Evolutionary conservation across 1,284 basidiomycete species (phyloP), one percentile per base, ranked within the genome.

Genomic region (Thelephora terrestris): DNA sequence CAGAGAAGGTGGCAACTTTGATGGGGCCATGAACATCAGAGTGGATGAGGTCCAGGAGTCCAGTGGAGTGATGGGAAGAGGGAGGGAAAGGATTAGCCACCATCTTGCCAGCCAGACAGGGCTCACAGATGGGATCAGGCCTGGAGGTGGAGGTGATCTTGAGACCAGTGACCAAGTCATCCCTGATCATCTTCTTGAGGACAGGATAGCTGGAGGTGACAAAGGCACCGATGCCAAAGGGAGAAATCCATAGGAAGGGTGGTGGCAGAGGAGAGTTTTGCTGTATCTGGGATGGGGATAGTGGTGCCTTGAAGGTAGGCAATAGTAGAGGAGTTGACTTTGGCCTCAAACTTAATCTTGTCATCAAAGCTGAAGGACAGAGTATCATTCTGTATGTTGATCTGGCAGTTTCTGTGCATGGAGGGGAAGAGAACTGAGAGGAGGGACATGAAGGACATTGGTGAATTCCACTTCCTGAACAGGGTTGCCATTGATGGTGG

Each of bases 371-470:
- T 45, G 48, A 55, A 58, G 43, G 43, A 35, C 40, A 54, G 48
- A 42, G 7, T n/a, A n/a, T 39, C 7, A 20, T 17, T 34, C n/a
- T 44, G 12, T 37, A 60, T 58, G 37, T 42, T 21, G 16, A 58
- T 48, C 37, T 38, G 23, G 43, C 54, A 59, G 14, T 20, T 2
- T 20, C 49, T 44, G 4, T 52, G 36, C 7, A 44, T 23, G 37
- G 55, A 53, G 18, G 63, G 52, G 36, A 56, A 58, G 14, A 62
- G 53, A 5, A 55, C 50, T 45, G 65, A 60, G 17, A 67, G 55
- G 37, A 66, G 58, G 64, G 32, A 68, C 61, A 61, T 67, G 63
- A 2, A 68, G 57, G 17, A 67, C 64, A 50, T 55, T 49, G 42
- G 47, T 52, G 40, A 68, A 64, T 38, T 62, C 54, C 35, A 67